Evolutionary conservation across 2,329 filamentous ascomycete genomes (phyloP).

Genomic region (Fusarium temperatum): DNA sequence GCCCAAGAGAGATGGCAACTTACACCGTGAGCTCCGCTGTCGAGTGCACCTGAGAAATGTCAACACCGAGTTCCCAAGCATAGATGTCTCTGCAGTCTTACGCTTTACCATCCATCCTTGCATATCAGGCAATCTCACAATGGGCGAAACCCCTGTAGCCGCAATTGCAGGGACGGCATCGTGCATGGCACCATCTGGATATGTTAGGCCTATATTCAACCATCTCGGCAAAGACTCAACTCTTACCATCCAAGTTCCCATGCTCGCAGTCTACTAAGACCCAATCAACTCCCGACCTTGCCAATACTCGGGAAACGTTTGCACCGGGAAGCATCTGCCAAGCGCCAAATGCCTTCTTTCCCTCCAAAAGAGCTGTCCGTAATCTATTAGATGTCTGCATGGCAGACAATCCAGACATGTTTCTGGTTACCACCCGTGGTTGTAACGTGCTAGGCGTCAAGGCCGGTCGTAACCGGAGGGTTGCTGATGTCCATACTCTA

Average conservation of each 20-base stretch:
- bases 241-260: constrained; percentile 58
- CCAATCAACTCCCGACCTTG: constrained; percentile 71
- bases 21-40: constrained; percentile 59
- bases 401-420: constrained; percentile 21
- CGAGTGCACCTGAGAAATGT: constrained; percentile 53
- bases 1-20: constrained; percentile 40
- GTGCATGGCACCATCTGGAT: constrained; percentile 59
- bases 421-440: constrained; percentile 9
- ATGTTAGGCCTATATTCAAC: not conserved
- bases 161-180: constrained; percentile 63
- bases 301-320: constrained; percentile 67
- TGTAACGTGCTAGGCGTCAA: constrained; percentile 15
- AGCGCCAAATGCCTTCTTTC: constrained; percentile 61
- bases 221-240: not conserved
- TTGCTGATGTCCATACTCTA: constrained; percentile 17
- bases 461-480: constrained; percentile 26
- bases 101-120: constrained; percentile 58
- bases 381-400: constrained; percentile 60
- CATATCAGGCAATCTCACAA: constrained; percentile 63
- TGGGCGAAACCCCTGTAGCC: constrained; percentile 54
- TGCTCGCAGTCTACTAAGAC: constrained; percentile 68
- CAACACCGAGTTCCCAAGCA: not conserved
- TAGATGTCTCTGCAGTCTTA: constrained; percentile 23
- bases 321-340: constrained; percentile 72
- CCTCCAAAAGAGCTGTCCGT: constrained; percentile 58